Conservation (phyloP, 345 rosid genomes). For the Pelargonium nanum region DNA sequence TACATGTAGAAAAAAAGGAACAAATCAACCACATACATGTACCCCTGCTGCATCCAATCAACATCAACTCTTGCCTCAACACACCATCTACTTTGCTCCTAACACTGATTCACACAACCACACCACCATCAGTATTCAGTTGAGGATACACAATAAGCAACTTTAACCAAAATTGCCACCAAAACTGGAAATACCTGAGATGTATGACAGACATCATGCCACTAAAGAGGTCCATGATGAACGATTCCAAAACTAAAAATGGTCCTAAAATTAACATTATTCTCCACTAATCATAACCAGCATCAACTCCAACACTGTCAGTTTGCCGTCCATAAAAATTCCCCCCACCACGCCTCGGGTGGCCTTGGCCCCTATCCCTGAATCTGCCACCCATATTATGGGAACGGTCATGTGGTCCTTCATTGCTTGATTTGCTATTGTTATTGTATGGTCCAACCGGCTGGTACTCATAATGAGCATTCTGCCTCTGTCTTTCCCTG, state of each 20-base stretch:
- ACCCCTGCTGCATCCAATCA: slow-evolving; percentile 15
- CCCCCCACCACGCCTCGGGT: slow-evolving; percentile 50
- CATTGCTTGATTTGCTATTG: slow-evolving; percentile 27
- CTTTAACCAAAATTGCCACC: not conserved
- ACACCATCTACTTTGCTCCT: slow-evolving; percentile 17
- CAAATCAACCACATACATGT: slow-evolving; percentile 16
- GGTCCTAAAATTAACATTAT: not conserved
- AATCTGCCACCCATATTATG: slow-evolving; percentile 41
- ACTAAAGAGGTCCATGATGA: not conserved
- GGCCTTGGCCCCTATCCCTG: slow-evolving; percentile 58
- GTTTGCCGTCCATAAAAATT: slow-evolving; percentile 36
- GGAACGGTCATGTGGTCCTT: slow-evolving; percentile 40
- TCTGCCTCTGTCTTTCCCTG: slow-evolving; percentile 57
- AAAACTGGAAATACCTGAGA: too few species aligned
- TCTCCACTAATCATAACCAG: slow-evolving; percentile 29
- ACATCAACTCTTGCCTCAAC: slow-evolving; percentile 3
- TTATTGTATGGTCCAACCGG: slow-evolving; percentile 48
- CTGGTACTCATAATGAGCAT: slow-evolving; percentile 65
- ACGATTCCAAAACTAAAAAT: not conserved
- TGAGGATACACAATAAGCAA: not conserved
- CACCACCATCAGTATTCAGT: slow-evolving; percentile 12
- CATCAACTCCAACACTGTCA: slow-evolving; percentile 32
- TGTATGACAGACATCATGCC: too few species aligned
- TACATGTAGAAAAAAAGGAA: slow-evolving; percentile 15
- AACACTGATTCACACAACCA: slow-evolving; percentile 27